These are phyloP conservation scores for Aquilaria agallochum DNA, from an alignment of 441 rosid species.

Conservation along the genomic window DNA sequence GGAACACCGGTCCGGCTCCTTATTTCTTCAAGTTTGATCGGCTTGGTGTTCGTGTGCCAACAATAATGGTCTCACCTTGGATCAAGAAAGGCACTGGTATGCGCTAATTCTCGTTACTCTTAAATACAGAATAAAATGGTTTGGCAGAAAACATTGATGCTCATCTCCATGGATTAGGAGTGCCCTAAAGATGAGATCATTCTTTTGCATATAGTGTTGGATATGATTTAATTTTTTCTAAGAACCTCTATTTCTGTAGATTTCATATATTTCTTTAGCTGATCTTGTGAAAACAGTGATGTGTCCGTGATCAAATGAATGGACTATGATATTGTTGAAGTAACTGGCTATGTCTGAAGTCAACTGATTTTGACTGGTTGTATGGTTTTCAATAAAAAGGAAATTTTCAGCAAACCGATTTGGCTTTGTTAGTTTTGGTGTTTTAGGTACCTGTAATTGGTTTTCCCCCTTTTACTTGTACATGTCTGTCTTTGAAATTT, in stretches of 20 bases:
- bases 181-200: too few species aligned
- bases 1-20: slow-evolving; percentile 93
- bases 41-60: slow-evolving; percentile 92
- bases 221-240: slow-evolving; percentile 1
- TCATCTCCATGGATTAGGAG: too few species aligned
- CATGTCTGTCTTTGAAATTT: not conserved
- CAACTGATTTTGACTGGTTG: slow-evolving; percentile 1
- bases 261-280: slow-evolving; percentile 2
- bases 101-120: slow-evolving; percentile 5
- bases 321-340: too few species aligned
- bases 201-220: too few species aligned
- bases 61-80: slow-evolving; percentile 98
- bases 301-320: too few species aligned
- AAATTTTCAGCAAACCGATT: too few species aligned
- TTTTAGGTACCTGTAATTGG: too few species aligned
- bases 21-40: slow-evolving; percentile 88
- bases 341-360: too few species aligned
- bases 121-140: too few species aligned
- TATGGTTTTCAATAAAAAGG: not conserved
- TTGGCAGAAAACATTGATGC: too few species aligned
- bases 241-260: not conserved
- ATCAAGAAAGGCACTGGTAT: slow-evolving; percentile 89
- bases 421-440: too few species aligned
- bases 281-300: not conserved
- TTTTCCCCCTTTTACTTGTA: too few species aligned